Conservation (phyloP, 2,329 filamentous ascomycete species). For the Hypoxylon sp. region DNA sequence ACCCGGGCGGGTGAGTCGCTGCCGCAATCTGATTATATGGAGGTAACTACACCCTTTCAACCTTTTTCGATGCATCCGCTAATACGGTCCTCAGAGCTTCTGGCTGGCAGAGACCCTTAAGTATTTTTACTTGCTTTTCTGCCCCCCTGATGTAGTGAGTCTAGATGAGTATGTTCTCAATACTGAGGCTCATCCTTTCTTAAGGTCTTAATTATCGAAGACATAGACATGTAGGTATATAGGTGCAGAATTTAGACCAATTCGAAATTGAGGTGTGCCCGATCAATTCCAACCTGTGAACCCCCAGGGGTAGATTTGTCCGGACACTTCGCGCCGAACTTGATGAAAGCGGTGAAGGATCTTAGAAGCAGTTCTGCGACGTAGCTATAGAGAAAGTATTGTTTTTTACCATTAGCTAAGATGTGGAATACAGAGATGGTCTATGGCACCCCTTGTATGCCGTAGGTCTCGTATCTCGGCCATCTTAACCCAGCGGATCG, state of each 20-base stretch:
- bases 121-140: constrained; percentile 54
- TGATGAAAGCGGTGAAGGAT: neutral
- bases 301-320: neutral
- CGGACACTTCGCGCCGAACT: neutral
- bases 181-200: constrained; percentile 58
- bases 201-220: constrained; percentile 6
- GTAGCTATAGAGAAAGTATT: too few species aligned
- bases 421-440: too few species aligned
- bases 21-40: constrained; percentile 62
- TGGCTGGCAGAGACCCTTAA: constrained; percentile 77
- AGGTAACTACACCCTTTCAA: constrained; percentile 41
- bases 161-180: constrained; percentile 72
- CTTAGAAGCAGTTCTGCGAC: too few species aligned
- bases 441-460: too few species aligned
- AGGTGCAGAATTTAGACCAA: neutral
- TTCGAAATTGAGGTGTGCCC: neutral
- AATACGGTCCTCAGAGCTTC: constrained; percentile 60
- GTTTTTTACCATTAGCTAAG: too few species aligned
- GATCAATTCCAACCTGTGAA: neutral
- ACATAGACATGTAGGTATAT: neutral
- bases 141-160: constrained; percentile 67
- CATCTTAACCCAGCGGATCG: too few species aligned
- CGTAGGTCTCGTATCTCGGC: too few species aligned
- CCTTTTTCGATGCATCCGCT: neutral
- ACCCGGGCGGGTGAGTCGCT: constrained; percentile 63